Base-by-base conservation (phyloP, 2,329 filamentous ascomycete genomes). In the Balansia obtecta region DNA sequence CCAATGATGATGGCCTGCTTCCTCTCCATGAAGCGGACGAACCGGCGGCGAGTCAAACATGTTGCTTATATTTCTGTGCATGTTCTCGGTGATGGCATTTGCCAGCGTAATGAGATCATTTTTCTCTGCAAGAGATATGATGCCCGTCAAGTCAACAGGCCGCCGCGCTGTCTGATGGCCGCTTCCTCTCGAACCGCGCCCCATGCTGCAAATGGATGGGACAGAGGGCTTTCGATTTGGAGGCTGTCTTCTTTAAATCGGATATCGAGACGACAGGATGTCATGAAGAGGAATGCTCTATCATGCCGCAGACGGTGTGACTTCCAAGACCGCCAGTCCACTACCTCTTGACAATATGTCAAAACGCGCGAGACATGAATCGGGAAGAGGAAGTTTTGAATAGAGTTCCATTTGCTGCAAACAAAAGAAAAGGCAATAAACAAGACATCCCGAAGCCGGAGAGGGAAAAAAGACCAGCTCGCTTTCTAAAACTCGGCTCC, bases 61-160 rank as follows among this genome's bases (percentile, higher is more conserved):
- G 48, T 71, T 68, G 54, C 62, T 67, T 52, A 82, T 68, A 40
- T 77, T 71, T 48, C 69, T 71, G 50, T 74, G 70, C 68, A 83
- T 77, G 38, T 68, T 68, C 46, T 81, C 77, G 37, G 73, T 75
- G 54, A 80, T 75, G 44, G 70, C 69, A 27, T 61, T 68, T 51
- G 79, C 63, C 12, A 83, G 68, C 3, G 68, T 65, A n/a, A 68
- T 64, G 40, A 83, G 62, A 51, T 82, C 77, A 33, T 67, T 67
- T 56, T 70, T 73, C 58, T 82, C 76, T 2, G 69, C 65, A 4
- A 63, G 44, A 18, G 64, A 74, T 38, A 81, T 61, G 48, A 76
- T 60, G 27, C 68, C 67, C 48, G 71, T 77, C 54, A 82, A 57
- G 53, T 80, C 76, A 40, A 74, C 69, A 38, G 74, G 66, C 16